A percentile compares a stretch with the other conserved stretches of the same genome.
Conservation (phyloP, 73 alveolate genomes). For the Paramecium octaurelia region DNA sequence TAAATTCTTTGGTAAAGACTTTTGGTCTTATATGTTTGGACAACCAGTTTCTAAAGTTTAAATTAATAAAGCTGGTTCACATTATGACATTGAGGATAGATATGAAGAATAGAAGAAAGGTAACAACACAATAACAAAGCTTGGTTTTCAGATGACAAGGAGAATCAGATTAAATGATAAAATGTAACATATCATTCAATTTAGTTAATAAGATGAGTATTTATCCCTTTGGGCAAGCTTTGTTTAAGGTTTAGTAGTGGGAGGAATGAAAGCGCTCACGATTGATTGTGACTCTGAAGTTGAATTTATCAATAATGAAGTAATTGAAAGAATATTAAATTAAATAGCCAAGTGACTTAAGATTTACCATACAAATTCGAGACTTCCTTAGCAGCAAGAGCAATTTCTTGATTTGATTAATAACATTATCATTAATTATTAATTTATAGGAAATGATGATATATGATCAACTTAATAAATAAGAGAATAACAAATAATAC, state of each 20-base stretch:
- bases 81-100: neutral
- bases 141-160: constrained; percentile 34
- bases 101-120: constrained; percentile 11
- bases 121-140: neutral
- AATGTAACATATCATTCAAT: neutral
- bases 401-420: neutral
- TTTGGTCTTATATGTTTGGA: neutral
- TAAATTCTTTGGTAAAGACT: constrained; percentile 32
- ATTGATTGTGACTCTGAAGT: constrained; percentile 29
- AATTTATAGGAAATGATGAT: no score
- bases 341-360: constrained; percentile 25
- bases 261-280: constrained; percentile 45
- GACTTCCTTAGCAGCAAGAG: neutral
- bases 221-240: neutral
- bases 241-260: constrained; percentile 12
- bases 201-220: constrained; percentile 25
- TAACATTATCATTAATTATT: no score
- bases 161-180: constrained; percentile 33
- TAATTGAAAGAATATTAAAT: neutral
- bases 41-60: neutral
- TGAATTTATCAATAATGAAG: constrained; percentile 1
- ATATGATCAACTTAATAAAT: neutral
- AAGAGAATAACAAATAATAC: neutral
- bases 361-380: neutral
- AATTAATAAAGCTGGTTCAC: neutral